Base-by-base conservation (phyloP, 2,329 filamentous ascomycete genomes). In the Trichoderma aggressivum region DNA sequence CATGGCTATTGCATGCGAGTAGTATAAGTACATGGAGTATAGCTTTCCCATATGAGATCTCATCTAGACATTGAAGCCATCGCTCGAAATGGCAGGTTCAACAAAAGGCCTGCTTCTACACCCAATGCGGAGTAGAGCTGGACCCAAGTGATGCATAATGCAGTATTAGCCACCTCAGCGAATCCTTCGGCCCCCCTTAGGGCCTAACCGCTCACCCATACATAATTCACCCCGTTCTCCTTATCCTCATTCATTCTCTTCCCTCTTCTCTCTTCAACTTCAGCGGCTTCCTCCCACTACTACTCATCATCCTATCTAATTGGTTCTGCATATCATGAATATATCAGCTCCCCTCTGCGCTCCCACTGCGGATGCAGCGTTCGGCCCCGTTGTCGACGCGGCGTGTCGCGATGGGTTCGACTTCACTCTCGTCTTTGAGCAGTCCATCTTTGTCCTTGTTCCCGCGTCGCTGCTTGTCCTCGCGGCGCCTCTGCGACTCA, bases 381-480 rank as follows among this genome's bases (percentile, higher is more conserved):
- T 78, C 43, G 77, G 77, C 3, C 77, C 77, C 3, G 64, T 78
- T 10, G 70, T 78, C 28, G 70, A 61, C 21, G 56, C 71, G 12
- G 63, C 73, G 56, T 82, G 83, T 21, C 81, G 83, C 24, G 79
- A 82, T 50, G 77, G 82, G 18, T 84, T 85, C 69, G 87, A 89
- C 75, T 84, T 87, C 60, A 85, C 84, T 3, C 77, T 88, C 16
- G 81, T 84, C n/a, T 81, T 88, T 60, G 80, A 82, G 72, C 79
- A 82, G 28, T 79, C 77, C 34, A 74, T 82, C 60, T 77, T 82
- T 50, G 74, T 78, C 43, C 75, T 80, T 10, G 72, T 75, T 2
- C 81, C 80, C 2, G 77, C 78, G 10, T 74, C 74, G 16, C 50
- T 79, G 43, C 73, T 82, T 10, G 64, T 82, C 6, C 28, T 81